phyloP scores from a whole-genome alignment of 805 yeast species.

The Saturnispora diversa region DNA sequence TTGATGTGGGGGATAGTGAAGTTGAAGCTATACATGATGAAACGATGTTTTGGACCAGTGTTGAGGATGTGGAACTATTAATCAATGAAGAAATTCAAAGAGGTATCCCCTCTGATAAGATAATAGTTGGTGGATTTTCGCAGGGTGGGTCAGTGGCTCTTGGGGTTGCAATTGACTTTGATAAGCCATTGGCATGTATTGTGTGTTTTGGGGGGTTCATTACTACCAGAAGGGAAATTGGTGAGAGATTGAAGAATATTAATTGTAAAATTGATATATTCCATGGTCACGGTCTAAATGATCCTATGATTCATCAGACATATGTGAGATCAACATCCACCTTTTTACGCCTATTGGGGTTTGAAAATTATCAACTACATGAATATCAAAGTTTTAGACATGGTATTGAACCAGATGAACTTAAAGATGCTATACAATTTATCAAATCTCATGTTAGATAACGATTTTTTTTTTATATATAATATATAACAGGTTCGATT shows the following conservation, averaged over 20 bases:
- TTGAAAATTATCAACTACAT: conserved; percentile 39
- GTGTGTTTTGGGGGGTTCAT: conserved; percentile 71
- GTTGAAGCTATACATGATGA: conserved; percentile 40
- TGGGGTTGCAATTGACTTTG: conserved; percentile 46
- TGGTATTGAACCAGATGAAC: conserved; percentile 57
- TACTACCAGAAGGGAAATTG: conserved; percentile 30
- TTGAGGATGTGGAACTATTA: conserved; percentile 37
- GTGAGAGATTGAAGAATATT: conserved; percentile 21
- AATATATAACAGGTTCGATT: too few species aligned
- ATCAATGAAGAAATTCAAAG: conserved; percentile 45
- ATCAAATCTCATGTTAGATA: conserved; percentile 20
- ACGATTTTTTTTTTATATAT: neutral
- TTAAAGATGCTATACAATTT: conserved; percentile 44
- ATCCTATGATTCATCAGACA: conserved; percentile 49
- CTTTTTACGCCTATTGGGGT: conserved; percentile 39
- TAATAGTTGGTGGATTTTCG: conserved; percentile 90
- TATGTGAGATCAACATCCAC: conserved; percentile 36
- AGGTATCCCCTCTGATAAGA: conserved; percentile 53
- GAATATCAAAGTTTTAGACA: conserved; percentile 61
- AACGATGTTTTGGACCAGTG: conserved; percentile 44
- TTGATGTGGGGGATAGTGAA: conserved; percentile 43
- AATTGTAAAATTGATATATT: conserved; percentile 68
- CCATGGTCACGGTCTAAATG: conserved; percentile 80
- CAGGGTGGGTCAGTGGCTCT: conserved; percentile 86
- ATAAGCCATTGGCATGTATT: conserved; percentile 67